A percentile compares a stretch with the other conserved stretches of the same genome.
Conservation (phyloP, 1,284 basidiomycete genomes). For the Taiwanofungus camphoratus region DNA sequence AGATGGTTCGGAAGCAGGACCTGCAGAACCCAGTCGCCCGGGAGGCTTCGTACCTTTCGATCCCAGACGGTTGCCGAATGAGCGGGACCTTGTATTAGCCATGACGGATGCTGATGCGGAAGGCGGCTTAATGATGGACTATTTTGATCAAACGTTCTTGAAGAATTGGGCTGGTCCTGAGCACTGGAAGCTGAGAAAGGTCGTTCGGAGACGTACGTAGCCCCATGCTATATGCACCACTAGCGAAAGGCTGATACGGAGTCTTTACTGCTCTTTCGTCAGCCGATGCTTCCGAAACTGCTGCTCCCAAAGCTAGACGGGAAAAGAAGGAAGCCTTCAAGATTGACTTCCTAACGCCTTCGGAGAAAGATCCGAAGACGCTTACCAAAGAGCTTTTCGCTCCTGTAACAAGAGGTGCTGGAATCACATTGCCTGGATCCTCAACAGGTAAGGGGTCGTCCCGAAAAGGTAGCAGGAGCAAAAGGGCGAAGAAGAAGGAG, state of each 20-base stretch:
- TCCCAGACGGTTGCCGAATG: constrained; percentile 64
- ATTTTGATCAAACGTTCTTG: constrained; percentile 86
- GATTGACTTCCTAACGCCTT: constrained; percentile 77
- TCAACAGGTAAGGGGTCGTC: constrained; percentile 35
- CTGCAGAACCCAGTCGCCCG: constrained; percentile 30
- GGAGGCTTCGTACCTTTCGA: constrained; percentile 73
- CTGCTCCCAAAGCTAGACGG: constrained; percentile 48
- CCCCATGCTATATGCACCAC: background rate
- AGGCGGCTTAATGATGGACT: constrained; percentile 72
- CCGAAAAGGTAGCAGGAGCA: constrained; percentile 37
- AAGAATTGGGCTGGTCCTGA: constrained; percentile 99
- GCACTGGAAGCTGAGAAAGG: constrained; percentile 91
- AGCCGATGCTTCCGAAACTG: constrained; percentile 47
- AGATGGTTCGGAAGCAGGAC: constrained; percentile 24
- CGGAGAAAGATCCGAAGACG: constrained; percentile 64
- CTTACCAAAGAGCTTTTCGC: constrained; percentile 79
- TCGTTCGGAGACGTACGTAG: constrained; percentile 65
- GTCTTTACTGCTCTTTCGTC: too few relatives aligned
- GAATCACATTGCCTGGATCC: constrained; percentile 66
- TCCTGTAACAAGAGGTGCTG: constrained; percentile 55
- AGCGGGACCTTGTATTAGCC: constrained; percentile 78
- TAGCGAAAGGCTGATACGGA: background rate
- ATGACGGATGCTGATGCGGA: constrained; percentile 69
- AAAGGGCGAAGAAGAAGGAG: constrained; percentile 41
- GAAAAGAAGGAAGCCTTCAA: constrained; percentile 86